phyloP scores from a whole-genome alignment of 2,329 filamentous ascomycete genomes.

The Pseudocercospora fuligena region DNA sequence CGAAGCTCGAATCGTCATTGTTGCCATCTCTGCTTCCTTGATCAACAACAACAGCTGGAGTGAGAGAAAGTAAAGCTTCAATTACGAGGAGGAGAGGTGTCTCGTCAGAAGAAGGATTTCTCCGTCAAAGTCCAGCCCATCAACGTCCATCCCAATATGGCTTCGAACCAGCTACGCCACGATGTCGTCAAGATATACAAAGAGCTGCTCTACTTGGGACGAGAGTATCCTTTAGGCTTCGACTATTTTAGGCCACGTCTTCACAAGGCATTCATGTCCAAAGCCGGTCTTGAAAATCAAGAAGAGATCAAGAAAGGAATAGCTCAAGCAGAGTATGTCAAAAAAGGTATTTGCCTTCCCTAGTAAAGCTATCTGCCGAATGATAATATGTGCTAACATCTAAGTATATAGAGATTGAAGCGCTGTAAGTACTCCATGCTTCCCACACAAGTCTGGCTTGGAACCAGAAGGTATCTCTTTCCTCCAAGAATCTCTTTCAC shows the following conservation, averaged over 20 bases:
- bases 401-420: slow-evolving; percentile 74
- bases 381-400: background rate
- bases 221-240: slow-evolving; percentile 85
- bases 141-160: slow-evolving; percentile 18
- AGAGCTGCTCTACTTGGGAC: slow-evolving; percentile 83
- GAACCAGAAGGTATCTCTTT: slow-evolving; percentile 11
- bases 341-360: slow-evolving; percentile 71
- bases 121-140: background rate
- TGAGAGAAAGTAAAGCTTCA: background rate
- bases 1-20: background rate
- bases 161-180: slow-evolving; percentile 59
- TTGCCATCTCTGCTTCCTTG: background rate
- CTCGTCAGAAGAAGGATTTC: background rate
- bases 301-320: slow-evolving; percentile 77
- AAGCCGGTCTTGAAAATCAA: slow-evolving; percentile 72
- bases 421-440: slow-evolving; percentile 68
- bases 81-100: background rate
- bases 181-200: slow-evolving; percentile 90
- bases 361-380: background rate
- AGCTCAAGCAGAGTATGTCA: slow-evolving; percentile 80
- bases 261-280: slow-evolving; percentile 82
- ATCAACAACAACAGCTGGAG: background rate
- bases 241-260: slow-evolving; percentile 79
- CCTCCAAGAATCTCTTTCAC: background rate
- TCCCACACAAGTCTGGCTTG: slow-evolving; percentile 2